Evolutionary conservation across 108 stramenopile species (phyloP).

Genomic region (Skeletonema marinoi): DNA sequence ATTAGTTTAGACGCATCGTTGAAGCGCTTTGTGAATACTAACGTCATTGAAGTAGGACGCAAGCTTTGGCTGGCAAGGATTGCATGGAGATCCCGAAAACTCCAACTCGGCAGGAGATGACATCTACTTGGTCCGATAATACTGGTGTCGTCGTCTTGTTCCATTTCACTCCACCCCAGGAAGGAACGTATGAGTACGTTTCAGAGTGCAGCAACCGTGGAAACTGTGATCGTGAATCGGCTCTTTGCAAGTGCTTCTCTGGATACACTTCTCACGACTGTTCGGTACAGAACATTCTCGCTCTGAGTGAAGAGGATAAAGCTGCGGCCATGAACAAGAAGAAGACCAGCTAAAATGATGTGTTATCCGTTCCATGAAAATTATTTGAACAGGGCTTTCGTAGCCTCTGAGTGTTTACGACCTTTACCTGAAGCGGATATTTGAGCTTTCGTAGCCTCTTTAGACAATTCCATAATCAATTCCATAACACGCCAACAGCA

Average conservation of each 20-base stretch:
- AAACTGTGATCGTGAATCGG: conserved; percentile 48
- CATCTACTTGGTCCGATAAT: conserved; percentile 38
- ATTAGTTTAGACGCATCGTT: conserved; percentile 42
- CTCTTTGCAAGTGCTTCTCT: conserved; percentile 68
- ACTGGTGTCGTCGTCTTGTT: conserved; percentile 60
- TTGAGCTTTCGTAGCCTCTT: no score
- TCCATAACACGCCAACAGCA: no score
- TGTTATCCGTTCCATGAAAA: no score
- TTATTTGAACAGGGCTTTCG: no score
- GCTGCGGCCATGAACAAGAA: background rate
- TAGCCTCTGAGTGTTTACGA: no score
- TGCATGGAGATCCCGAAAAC: conserved; percentile 49
- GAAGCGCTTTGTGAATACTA: conserved; percentile 48
- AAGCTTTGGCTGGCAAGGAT: conserved; percentile 61
- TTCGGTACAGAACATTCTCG: background rate
- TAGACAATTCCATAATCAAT: no score
- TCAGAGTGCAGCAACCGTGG: conserved; percentile 67
- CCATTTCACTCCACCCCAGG: conserved; percentile 63
- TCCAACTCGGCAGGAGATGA: conserved; percentile 21
- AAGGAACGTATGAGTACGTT: conserved; percentile 58
- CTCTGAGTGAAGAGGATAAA: background rate
- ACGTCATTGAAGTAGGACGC: conserved; percentile 62
- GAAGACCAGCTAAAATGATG: background rate
- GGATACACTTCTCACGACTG: conserved; percentile 51
- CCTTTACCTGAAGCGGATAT: no score